Conservation (phyloP, 345 rosid genomes). For the Boechera divaricarpa region DNA sequence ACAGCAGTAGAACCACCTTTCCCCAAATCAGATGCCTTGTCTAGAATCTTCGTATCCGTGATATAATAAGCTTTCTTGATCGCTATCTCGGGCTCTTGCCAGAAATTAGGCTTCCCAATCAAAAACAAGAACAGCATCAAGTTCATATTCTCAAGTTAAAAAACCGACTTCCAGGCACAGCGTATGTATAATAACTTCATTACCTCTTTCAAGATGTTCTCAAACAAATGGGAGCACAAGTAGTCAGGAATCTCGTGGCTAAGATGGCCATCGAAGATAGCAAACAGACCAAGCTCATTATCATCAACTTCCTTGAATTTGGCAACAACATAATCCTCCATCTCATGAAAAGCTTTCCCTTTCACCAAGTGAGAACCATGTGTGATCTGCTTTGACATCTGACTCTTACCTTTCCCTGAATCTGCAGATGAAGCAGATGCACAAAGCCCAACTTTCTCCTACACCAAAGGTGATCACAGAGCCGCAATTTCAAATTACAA, state of each 20-base stretch:
- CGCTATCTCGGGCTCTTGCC: slow-evolving; percentile 75
- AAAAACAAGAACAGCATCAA: background rate
- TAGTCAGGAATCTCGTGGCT: slow-evolving; percentile 84
- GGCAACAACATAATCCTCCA: slow-evolving; percentile 89
- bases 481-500: background rate
- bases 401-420: slow-evolving; percentile 92
- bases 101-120: slow-evolving; percentile 66
- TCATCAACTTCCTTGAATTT: slow-evolving; percentile 75
- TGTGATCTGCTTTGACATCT: slow-evolving; percentile 70
- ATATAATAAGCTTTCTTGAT: slow-evolving; percentile 70
- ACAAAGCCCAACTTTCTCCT: slow-evolving; percentile 82
- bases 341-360: slow-evolving; percentile 71
- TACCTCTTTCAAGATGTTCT: slow-evolving; percentile 85
- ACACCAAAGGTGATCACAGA: background rate
- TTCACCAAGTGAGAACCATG: slow-evolving; percentile 88
- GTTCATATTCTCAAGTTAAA: slow-evolving; percentile 8
- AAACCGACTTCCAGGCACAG: background rate
- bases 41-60: slow-evolving; percentile 69
- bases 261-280: slow-evolving; percentile 89
- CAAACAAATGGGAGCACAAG: slow-evolving; percentile 72
- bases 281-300: slow-evolving; percentile 89
- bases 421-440: slow-evolving; percentile 58
- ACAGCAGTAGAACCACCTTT: slow-evolving; percentile 97
- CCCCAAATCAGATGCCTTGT: slow-evolving; percentile 73
- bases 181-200: background rate